Evolutionary conservation across 2,329 filamentous ascomycete species (phyloP).

Genomic region (Malbranchea zuffiana): DNA sequence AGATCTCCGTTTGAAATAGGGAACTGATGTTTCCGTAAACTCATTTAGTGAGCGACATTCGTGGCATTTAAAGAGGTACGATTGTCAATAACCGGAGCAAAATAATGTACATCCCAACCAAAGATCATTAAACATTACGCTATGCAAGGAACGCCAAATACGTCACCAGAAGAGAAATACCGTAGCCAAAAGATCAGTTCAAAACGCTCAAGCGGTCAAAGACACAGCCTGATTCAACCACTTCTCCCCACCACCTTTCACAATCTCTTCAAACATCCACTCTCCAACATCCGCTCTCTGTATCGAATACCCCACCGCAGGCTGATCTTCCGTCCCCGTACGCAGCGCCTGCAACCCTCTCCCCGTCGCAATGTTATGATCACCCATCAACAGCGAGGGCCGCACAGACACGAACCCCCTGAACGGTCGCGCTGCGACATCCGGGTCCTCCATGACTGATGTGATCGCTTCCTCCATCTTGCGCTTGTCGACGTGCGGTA

Average conservation of each 20-base stretch:
- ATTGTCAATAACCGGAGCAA: too few relatives aligned
- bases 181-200: not conserved
- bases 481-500: constrained; percentile 19
- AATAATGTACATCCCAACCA: too few relatives aligned
- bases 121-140: too few relatives aligned
- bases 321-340: constrained; percentile 19
- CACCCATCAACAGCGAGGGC: constrained; percentile 21
- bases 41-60: too few relatives aligned
- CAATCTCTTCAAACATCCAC: constrained; percentile 22
- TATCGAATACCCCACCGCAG: constrained; percentile 22
- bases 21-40: too few relatives aligned
- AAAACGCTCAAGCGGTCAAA: constrained; percentile 13
- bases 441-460: constrained; percentile 16
- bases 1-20: too few relatives aligned
- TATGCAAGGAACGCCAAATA: too few relatives aligned
- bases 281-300: constrained; percentile 22
- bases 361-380: constrained; percentile 13
- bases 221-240: constrained; percentile 19
- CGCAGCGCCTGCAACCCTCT: constrained; percentile 18
- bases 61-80: too few relatives aligned
- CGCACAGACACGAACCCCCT: constrained; percentile 19
- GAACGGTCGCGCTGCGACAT: constrained; percentile 14
- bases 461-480: constrained; percentile 17
- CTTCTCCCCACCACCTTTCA: constrained; percentile 14
- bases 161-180: too few relatives aligned